Conservation (phyloP, 2,329 filamentous ascomycete species). For the Epichloe glyceriae region DNA sequence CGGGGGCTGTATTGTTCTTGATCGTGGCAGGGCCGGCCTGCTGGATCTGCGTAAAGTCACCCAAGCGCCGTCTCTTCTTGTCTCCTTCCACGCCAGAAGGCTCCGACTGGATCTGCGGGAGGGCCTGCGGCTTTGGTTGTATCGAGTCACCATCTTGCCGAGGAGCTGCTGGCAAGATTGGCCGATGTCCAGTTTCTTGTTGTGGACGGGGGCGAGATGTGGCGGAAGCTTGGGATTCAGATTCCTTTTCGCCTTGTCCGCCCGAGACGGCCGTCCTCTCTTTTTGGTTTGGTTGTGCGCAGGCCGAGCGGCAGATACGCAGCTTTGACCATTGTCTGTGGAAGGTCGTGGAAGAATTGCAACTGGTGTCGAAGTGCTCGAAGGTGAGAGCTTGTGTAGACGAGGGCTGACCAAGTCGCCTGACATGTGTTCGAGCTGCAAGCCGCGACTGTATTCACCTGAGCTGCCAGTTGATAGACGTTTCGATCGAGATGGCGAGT, state of each 20-base stretch:
- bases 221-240: conserved; percentile 20
- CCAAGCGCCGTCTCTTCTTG: conserved; percentile 3
- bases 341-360: conserved; percentile 14
- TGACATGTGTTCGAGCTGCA: neutral
- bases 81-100: neutral
- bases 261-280: conserved; percentile 32
- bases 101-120: neutral
- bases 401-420: neutral
- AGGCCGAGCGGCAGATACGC: neutral
- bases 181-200: conserved; percentile 4
- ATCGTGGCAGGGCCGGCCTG: neutral
- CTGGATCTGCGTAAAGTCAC: neutral
- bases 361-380: neutral
- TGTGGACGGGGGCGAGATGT: conserved; percentile 19
- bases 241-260: conserved; percentile 25
- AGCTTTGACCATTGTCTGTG: conserved; percentile 3
- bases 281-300: conserved; percentile 20
- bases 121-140: neutral
- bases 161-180: conserved; percentile 8
- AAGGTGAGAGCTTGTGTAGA: conserved; percentile 1
- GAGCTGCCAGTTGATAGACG: conserved; percentile 24
- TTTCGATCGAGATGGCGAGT: conserved; percentile 17
- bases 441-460: conserved; percentile 14
- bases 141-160: neutral
- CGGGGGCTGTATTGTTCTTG: neutral